Conservation (phyloP, 495 filamentous ascomycete genomes). For the Stereocaulon alpinum region DNA sequence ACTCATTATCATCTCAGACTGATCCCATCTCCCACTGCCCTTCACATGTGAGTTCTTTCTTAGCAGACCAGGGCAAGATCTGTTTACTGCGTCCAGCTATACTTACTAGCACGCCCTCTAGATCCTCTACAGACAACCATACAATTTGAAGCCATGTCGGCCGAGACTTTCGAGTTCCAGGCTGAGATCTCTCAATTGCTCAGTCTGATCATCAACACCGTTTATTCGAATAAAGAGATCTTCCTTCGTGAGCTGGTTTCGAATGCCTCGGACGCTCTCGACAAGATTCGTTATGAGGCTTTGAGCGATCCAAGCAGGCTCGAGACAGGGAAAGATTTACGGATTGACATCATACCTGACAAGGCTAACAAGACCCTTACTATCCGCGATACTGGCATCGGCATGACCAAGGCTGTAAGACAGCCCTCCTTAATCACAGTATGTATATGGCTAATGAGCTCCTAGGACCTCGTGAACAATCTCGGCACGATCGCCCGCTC, state of each 20-base stretch:
- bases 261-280: slow-evolving; percentile 94
- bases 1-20: too few relatives aligned
- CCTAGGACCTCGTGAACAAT: slow-evolving; percentile 96
- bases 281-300: slow-evolving; percentile 99
- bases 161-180: slow-evolving; percentile 86
- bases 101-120: background rate
- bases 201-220: slow-evolving; percentile 98
- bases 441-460: slow-evolving; percentile 22
- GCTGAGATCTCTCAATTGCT: slow-evolving; percentile 99
- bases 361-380: slow-evolving; percentile 95
- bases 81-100: background rate
- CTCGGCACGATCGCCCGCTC: slow-evolving; percentile 98
- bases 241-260: slow-evolving; percentile 97
- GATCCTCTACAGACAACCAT: background rate
- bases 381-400: slow-evolving; percentile 94
- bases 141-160: background rate
- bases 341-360: slow-evolving; percentile 96
- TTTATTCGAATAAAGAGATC: slow-evolving; percentile 97
- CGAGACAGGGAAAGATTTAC: slow-evolving; percentile 90
- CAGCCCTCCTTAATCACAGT: too few relatives aligned
- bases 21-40: too few relatives aligned
- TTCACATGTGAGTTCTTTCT: too few relatives aligned
- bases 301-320: slow-evolving; percentile 95
- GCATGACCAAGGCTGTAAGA: slow-evolving; percentile 98
- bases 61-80: background rate